Evolutionary conservation across 164 flowering plant species (phyloP), one percentile per base, ranked within the genome.

Genomic region (Macadamia tetraphylla): DNA sequence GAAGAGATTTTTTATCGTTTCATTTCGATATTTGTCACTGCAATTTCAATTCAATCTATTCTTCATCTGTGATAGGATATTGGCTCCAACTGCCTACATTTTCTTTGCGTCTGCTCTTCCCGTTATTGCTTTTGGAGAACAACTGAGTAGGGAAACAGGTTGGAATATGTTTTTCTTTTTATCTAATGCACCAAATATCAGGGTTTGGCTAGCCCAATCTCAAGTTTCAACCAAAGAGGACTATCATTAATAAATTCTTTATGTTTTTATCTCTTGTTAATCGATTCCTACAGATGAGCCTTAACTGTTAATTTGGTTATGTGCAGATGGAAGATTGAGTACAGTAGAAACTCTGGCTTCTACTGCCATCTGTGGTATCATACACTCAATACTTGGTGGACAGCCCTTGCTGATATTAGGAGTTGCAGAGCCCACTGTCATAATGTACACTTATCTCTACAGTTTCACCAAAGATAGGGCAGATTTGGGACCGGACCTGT

Each of bases 351-450:
- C 88, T 42, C 69, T 84, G 40, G 82, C 81, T n/a, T 86, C 90
- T 9, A 84, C 90, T 35, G 88, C 90, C 29, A 75, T 86, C 35
- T 86, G 90, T 76, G 90, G 90, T 55, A 68, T 86, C 62, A 74
- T 86, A 46, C 90, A 86, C 64, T 71, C 90, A 0, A 76, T 86
- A 23, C 62, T 86, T 58, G 90, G 90, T 7, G 90, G 90, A 51
- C 90, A 86, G 68, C 90, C 90, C 5, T 23, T 84, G 72, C 58
- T 86, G 81, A 82, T 84, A 43, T 48, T 83, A 23, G 90, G 90
- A 60, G 90, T 86, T 48, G 88, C 90, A 44, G 90, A 86, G 75
- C 90, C 88, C n/a, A 86, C 88, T 5, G 80, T 86, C 43, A 81
- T 86, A 44, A 86, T 86, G 90, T 86, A 86, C 68, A 70, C 81